These are phyloP conservation scores for Sicyos edulis DNA, from an alignment of 306 rosid genomes.

Conservation along the genomic window DNA sequence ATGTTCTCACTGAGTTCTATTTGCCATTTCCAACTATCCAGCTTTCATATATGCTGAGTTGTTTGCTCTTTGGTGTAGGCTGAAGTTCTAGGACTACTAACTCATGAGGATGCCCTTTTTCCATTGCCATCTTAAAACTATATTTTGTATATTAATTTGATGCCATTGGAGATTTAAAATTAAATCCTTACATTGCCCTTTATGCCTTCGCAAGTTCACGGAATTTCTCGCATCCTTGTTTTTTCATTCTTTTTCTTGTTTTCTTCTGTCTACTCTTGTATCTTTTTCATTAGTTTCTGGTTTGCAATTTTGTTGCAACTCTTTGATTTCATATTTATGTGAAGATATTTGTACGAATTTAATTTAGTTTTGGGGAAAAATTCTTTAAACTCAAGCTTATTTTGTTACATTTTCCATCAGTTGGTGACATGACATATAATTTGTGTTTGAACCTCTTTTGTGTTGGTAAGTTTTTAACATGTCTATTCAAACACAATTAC, in stretches of 20 bases:
- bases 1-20: not conserved
- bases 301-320: not conserved
- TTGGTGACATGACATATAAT: not conserved
- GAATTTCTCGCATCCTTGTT: not conserved
- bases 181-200: too few relatives aligned
- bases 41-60: not conserved
- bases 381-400: not conserved
- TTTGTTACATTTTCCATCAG: not conserved
- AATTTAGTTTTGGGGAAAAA: not conserved
- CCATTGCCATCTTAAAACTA: not conserved
- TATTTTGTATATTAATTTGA: not conserved
- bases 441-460: not conserved
- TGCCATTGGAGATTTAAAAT: not conserved
- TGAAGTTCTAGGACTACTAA: not conserved
- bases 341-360: not conserved
- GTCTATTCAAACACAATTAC: not conserved
- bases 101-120: not conserved
- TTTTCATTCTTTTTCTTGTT: not conserved
- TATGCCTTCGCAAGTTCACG: not conserved
- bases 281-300: not conserved
- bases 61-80: not conserved
- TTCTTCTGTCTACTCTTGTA: not conserved
- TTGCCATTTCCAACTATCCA: not conserved
- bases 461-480: not conserved
- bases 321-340: not conserved